Evolutionary conservation across 1,139 yeast species (phyloP).

Genomic region (Pichia terricola): DNA sequence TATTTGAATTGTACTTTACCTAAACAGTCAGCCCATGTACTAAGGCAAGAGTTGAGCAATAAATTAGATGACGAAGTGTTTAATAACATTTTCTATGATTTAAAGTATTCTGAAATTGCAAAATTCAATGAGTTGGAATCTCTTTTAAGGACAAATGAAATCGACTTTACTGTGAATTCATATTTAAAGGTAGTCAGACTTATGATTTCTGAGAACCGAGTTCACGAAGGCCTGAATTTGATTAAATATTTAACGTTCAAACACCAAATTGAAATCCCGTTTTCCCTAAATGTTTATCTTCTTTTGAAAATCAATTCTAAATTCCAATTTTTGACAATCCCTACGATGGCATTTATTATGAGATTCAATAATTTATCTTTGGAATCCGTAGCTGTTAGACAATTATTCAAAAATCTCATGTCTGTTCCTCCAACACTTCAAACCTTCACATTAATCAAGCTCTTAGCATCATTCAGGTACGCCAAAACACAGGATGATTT

Average conservation of each 20-base stretch:
- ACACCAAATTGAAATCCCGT: conserved; percentile 5
- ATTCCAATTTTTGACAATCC: too few relatives aligned
- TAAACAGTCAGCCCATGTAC: not conserved
- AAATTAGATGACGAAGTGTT: not conserved
- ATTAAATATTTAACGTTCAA: conserved; percentile 2
- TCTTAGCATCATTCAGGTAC: not conserved
- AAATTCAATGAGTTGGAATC: conserved; percentile 1
- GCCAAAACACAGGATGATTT: not conserved
- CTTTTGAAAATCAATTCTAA: too few relatives aligned
- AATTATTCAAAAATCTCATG: not conserved
- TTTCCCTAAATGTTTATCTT: not conserved
- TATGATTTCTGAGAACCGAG: conserved; percentile 7
- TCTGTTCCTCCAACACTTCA: not conserved
- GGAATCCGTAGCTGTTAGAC: not conserved
- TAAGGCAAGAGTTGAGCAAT: not conserved
- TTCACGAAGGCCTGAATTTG: conserved; percentile 8
- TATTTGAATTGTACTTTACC: conserved; percentile 6
- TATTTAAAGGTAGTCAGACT: conserved; percentile 5
- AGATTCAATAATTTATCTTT: not conserved
- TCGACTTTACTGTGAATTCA: conserved; percentile 3
- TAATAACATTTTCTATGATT: not conserved
- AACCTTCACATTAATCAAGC: not conserved
- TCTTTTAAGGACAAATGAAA: not conserved
- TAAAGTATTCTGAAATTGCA: not conserved
- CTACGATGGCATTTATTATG: not conserved